These are phyloP conservation scores for Alternaria consortialis DNA, from an alignment of 2,329 filamentous ascomycete species.

Conservation along the genomic window DNA sequence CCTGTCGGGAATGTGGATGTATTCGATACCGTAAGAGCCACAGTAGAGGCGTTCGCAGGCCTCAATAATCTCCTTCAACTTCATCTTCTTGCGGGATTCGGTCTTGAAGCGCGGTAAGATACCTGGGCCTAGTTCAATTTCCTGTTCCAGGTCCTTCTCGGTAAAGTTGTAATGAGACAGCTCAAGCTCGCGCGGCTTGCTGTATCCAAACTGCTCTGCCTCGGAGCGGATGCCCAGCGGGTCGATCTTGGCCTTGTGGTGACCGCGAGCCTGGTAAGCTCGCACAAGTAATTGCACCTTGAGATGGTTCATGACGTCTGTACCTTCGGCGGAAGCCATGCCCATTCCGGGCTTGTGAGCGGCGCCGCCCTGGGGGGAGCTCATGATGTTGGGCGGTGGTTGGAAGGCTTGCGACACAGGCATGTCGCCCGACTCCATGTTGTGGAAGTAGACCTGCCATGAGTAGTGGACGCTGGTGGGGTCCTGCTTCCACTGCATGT, in stretches of 20 bases:
- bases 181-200: constrained; percentile 89
- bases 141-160: constrained; percentile 90
- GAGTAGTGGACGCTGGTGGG: constrained; percentile 94
- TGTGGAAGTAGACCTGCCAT: constrained; percentile 99
- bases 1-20: constrained; percentile 97
- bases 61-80: constrained; percentile 88
- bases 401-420: constrained; percentile 97
- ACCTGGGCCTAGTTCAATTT: constrained; percentile 91
- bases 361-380: constrained; percentile 78
- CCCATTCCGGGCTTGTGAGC: constrained; percentile 75
- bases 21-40: constrained; percentile 96
- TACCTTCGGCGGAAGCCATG: constrained; percentile 71
- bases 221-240: constrained; percentile 92
- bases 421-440: constrained; percentile 99
- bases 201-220: constrained; percentile 82
- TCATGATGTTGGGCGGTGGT: constrained; percentile 90
- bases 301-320: constrained; percentile 92
- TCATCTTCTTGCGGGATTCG: constrained; percentile 93
- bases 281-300: constrained; percentile 97
- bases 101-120: constrained; percentile 94
- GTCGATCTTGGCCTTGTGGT: constrained; percentile 98
- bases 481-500: constrained; percentile 95
- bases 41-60: constrained; percentile 97
- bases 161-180: constrained; percentile 95
- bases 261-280: constrained; percentile 96